These are phyloP conservation scores for Teratosphaeriaceae sp. DNA, from an alignment of 2,329 filamentous ascomycete species.

Conservation along the genomic window DNA sequence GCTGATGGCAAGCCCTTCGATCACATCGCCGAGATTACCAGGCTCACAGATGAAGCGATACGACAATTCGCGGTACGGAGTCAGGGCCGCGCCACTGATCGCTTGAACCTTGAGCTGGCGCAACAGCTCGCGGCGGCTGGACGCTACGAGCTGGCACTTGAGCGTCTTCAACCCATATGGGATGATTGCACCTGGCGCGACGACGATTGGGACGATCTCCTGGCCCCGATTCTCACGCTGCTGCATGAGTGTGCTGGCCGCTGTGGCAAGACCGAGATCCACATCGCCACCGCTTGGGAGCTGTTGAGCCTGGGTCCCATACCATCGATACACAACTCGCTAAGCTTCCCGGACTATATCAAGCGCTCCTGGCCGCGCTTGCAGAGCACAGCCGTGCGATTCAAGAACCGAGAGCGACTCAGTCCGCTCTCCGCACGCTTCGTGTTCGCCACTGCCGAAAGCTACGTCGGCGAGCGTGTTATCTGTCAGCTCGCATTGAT, in stretches of 20 bases:
- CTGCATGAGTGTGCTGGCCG: slow-evolving; percentile 47
- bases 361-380: slow-evolving; percentile 4
- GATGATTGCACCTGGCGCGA: slow-evolving; percentile 50
- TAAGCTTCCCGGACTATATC: slow-evolving; percentile 15
- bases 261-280: slow-evolving; percentile 37
- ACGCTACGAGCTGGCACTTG: slow-evolving; percentile 45
- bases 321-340: slow-evolving; percentile 3
- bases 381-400: slow-evolving; percentile 12
- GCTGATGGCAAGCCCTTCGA: slow-evolving; percentile 44
- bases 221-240: slow-evolving; percentile 47
- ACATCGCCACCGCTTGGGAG: slow-evolving; percentile 53
- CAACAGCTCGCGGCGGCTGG: slow-evolving; percentile 46
- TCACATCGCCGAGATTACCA: slow-evolving; percentile 42
- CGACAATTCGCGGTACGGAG: slow-evolving; percentile 45
- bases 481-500: slow-evolving; percentile 49
- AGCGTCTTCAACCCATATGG: slow-evolving; percentile 50
- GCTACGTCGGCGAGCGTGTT: slow-evolving; percentile 54
- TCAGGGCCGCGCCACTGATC: slow-evolving; percentile 50
- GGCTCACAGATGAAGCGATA: slow-evolving; percentile 40
- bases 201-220: slow-evolving; percentile 54
- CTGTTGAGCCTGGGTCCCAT: slow-evolving; percentile 29
- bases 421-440: slow-evolving; percentile 44
- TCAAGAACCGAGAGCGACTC: slow-evolving; percentile 16
- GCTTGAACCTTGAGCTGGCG: slow-evolving; percentile 49
- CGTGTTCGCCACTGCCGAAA: slow-evolving; percentile 47